Evolutionary conservation across 106 monocot genomes (phyloP).

Genomic region (Posidonia australis): DNA sequence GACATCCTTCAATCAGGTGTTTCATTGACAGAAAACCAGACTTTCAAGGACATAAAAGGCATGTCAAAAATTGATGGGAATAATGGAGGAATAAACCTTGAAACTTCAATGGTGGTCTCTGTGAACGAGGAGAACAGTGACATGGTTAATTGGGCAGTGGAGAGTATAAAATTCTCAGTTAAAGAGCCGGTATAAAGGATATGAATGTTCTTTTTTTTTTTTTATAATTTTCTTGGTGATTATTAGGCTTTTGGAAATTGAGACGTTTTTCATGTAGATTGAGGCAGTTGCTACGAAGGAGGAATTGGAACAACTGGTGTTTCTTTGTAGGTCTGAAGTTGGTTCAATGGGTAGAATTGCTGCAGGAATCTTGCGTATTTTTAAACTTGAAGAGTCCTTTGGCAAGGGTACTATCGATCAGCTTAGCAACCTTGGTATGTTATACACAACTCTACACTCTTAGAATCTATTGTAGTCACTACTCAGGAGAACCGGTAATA

Average conservation of each 20-base stretch:
- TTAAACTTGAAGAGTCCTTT: slow-evolving; percentile 83
- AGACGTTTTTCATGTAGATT: slow-evolving; percentile 37
- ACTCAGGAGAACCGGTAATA: too few species aligned
- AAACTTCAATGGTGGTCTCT: slow-evolving; percentile 33
- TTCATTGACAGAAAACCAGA: slow-evolving; percentile 8
- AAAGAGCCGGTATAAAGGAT: slow-evolving; percentile 64
- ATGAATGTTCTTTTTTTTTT: background rate
- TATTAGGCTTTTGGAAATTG: background rate
- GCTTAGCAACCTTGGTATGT: slow-evolving; percentile 83
- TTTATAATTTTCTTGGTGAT: background rate
- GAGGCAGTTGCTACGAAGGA: slow-evolving; percentile 79
- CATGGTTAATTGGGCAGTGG: slow-evolving; percentile 45
- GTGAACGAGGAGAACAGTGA: slow-evolving; percentile 30
- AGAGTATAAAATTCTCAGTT: slow-evolving; percentile 79
- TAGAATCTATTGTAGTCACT: too few species aligned
- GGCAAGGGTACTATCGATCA: slow-evolving; percentile 70
- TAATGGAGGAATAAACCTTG: slow-evolving; percentile 58
- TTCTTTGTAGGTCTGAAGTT: slow-evolving; percentile 66
- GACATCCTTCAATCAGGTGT: slow-evolving; percentile 11
- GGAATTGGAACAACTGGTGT: slow-evolving; percentile 67
- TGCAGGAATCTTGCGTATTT: slow-evolving; percentile 66
- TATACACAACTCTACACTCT: too few species aligned
- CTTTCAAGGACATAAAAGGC: slow-evolving; percentile 4
- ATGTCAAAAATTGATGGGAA: slow-evolving; percentile 6
- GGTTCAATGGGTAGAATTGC: slow-evolving; percentile 90